phyloP scores from a whole-genome alignment of 495 filamentous ascomycete genomes.

The Lepidopterella palustris region DNA sequence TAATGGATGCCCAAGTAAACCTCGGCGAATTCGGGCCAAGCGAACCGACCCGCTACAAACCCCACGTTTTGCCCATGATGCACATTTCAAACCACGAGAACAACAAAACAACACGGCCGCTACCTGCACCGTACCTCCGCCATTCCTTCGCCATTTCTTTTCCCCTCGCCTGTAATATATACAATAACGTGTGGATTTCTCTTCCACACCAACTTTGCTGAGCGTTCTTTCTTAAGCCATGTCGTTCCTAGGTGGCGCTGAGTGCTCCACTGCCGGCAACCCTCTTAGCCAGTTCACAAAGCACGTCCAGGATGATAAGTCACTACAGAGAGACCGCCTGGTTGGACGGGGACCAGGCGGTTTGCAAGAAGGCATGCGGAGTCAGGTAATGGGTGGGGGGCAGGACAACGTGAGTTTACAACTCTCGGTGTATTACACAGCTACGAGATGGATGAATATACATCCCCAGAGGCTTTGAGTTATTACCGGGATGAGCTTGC shows the following conservation, averaged over 20 bases:
- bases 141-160: not conserved
- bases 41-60: not conserved
- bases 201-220: not conserved
- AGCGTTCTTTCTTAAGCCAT: too few species aligned
- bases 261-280: slow-evolving; percentile 95
- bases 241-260: slow-evolving; percentile 92
- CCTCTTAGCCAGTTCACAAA: slow-evolving; percentile 95
- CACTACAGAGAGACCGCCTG: slow-evolving; percentile 81
- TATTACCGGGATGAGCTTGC: not conserved
- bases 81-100: not conserved
- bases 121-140: not conserved
- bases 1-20: not conserved
- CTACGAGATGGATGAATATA: too few species aligned
- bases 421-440: not conserved
- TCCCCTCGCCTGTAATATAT: not conserved
- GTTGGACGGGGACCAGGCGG: slow-evolving; percentile 60
- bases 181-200: not conserved
- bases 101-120: not conserved
- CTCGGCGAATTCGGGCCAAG: not conserved
- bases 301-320: slow-evolving; percentile 90
- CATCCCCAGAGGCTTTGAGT: not conserved
- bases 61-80: not conserved
- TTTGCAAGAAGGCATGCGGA: slow-evolving; percentile 60
- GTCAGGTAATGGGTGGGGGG: slow-evolving; percentile 50
- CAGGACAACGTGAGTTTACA: slow-evolving; percentile 51